Evolutionary conservation across 768 basidiomycete species (phyloP), one percentile per base, ranked within the genome.

Genomic region (Cytidiella melzeri): DNA sequence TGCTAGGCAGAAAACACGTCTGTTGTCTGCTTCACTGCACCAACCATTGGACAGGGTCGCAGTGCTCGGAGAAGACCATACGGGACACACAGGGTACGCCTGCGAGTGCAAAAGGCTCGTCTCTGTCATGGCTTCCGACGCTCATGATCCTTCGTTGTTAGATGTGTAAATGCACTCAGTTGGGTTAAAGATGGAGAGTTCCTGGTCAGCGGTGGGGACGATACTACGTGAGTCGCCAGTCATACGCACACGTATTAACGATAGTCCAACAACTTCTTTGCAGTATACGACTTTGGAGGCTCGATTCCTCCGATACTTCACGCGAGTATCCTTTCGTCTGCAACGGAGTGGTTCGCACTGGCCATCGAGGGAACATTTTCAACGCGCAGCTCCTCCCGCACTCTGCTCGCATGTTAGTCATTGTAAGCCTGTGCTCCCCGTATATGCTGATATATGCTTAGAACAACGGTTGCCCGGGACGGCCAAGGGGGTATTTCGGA

Each of bases 311-410:
- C 25, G 65, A 75, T 56, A 55, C 60, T 18, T 57, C 51, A 23
- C 62, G 72, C 25, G 77, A 78, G 37, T 87, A 83, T 68, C 83
- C 78, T 23, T 90, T 81, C 64, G 65, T 68, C 37, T 89, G 77
- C 60, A 72, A 78, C 48, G 72, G 80, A 6, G 76, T 84, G n/a
- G 81, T 93, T 43, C 64, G 73, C 12, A 92, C 92, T 0, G 89
- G 88, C 3, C 92, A 95, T 63, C 75, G 68, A 41, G 80, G 75
- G 11, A 95, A 95, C 59, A 89, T 95, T 41, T 95, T 95, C 71
- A 87, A 83, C 55, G 81, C 78, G 0, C 80, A 87, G 41, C 83
- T 89, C 74, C 70, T 95, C 1, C 89, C 90, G 0, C 70, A 77
- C 55, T 87, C 88, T 10, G 77, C 82, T n/a, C 77, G 81, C 45